Percentiles rank a stretch among this genome's conserved stretches.
phyloP scores from a whole-genome alignment of 306 rosid genomes.

The Rosa chinensis region DNA sequence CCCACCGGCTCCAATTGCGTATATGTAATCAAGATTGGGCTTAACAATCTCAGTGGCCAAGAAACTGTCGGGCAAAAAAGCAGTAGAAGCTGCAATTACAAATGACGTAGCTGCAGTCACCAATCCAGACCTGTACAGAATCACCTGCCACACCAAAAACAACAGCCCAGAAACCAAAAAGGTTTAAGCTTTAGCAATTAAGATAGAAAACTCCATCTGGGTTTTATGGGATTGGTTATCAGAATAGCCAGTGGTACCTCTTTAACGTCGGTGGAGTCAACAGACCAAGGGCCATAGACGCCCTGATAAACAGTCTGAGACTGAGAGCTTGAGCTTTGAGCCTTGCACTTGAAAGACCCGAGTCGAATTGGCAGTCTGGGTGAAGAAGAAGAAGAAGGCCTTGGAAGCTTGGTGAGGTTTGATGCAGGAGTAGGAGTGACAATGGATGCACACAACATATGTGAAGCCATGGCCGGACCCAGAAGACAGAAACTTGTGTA shows the following conservation, averaged over 20 bases:
- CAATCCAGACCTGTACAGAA: slow-evolving; percentile 74
- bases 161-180: background rate
- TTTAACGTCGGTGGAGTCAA: slow-evolving; percentile 67
- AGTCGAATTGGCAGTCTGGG: slow-evolving; percentile 6
- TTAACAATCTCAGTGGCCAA: slow-evolving; percentile 33
- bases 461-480: slow-evolving; percentile 7
- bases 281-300: slow-evolving; percentile 84
- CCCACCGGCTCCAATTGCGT: slow-evolving; percentile 64
- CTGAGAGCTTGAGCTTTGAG: slow-evolving; percentile 48
- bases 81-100: slow-evolving; percentile 62
- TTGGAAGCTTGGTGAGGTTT: background rate
- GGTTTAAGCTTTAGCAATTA: background rate
- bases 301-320: slow-evolving; percentile 54
- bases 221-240: background rate
- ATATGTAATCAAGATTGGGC: slow-evolving; percentile 56
- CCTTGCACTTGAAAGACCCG: slow-evolving; percentile 48
- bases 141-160: slow-evolving; percentile 43
- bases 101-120: slow-evolving; percentile 82
- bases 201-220: background rate
- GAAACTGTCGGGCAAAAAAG: slow-evolving; percentile 51
- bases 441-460: background rate
- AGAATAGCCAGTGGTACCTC: slow-evolving; percentile 41
- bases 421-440: slow-evolving; percentile 1
- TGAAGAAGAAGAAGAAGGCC: background rate
- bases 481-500: background rate